These are phyloP conservation scores for Plasmodium blacklocki DNA, from an alignment of 169 alveolate species.

Conservation along the genomic window DNA sequence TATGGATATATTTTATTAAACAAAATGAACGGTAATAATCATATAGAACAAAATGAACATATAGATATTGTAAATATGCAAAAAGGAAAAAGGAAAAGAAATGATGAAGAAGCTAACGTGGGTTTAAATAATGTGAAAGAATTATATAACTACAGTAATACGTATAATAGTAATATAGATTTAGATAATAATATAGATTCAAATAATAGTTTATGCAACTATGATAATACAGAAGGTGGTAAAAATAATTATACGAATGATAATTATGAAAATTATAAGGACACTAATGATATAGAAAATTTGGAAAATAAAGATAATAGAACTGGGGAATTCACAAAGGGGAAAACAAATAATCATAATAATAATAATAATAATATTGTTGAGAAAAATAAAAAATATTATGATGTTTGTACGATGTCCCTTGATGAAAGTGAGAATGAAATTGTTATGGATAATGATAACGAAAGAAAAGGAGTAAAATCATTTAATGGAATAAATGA, in stretches of 20 bases:
- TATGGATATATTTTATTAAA: too few relatives aligned
- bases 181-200: background rate
- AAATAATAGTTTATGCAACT: background rate
- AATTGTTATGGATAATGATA: too few relatives aligned
- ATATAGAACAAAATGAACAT: background rate
- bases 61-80: background rate
- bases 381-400: slow-evolving; percentile 1
- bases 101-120: background rate
- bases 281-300: background rate
- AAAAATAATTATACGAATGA: background rate
- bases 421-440: slow-evolving; percentile 4
- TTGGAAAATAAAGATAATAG: too few relatives aligned
- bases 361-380: background rate
- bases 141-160: background rate
- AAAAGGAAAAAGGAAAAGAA: background rate
- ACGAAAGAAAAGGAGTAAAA: too few relatives aligned
- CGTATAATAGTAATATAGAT: background rate
- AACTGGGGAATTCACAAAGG: too few relatives aligned
- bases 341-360: background rate
- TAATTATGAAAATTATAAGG: background rate
- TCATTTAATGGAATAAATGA: background rate
- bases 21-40: too few relatives aligned
- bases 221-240: background rate
- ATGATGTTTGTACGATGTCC: background rate
- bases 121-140: too few relatives aligned